These are phyloP conservation scores for Dictyostelium intermedium DNA, from an alignment of 78 protist genomes.

Conservation along the genomic window DNA sequence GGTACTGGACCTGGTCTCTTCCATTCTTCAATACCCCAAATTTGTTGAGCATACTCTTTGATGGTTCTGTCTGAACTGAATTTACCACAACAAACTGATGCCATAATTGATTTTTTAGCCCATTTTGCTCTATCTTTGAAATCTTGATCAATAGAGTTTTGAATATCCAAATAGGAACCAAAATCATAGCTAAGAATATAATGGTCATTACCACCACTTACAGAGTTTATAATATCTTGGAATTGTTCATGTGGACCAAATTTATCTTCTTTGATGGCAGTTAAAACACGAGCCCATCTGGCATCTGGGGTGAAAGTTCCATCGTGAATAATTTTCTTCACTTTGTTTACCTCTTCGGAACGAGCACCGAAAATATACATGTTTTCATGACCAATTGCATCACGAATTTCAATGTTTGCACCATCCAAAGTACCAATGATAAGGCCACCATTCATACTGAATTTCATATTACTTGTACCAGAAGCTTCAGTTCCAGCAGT, in stretches of 20 bases:
- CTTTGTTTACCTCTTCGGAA: constrained; percentile 18
- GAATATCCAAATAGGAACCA: constrained; percentile 54
- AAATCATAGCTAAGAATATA: constrained; percentile 86
- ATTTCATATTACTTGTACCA: constrained; percentile 97
- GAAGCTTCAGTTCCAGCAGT: constrained; percentile 97
- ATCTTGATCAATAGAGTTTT: constrained; percentile 39
- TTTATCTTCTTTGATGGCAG: constrained; percentile 79
- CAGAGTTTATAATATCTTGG: constrained; percentile 51
- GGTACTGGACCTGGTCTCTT: constrained; percentile 67
- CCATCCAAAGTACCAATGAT: constrained; percentile 97
- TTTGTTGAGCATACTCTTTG: constrained; percentile 91
- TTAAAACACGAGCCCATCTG: constrained; percentile 73
- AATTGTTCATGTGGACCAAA: constrained; percentile 81
- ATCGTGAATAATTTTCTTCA: constrained; percentile 30
- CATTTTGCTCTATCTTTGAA: constrained; percentile 41
- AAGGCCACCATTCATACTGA: constrained; percentile 94
- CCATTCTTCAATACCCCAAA: constrained; percentile 90
- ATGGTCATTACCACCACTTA: constrained; percentile 77
- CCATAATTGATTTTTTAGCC: constrained; percentile 67
- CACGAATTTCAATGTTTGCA: constrained; percentile 95
- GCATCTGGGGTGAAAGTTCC: constrained; percentile 48
- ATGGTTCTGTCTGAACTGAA: constrained; percentile 96
- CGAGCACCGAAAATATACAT: constrained; percentile 90
- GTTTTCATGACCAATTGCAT: constrained; percentile 89
- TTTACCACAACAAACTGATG: constrained; percentile 82